Evolutionary conservation across 768 basidiomycete genomes (phyloP), one percentile per base, ranked within the genome.

Genomic region (Gymnopilus dilepis): DNA sequence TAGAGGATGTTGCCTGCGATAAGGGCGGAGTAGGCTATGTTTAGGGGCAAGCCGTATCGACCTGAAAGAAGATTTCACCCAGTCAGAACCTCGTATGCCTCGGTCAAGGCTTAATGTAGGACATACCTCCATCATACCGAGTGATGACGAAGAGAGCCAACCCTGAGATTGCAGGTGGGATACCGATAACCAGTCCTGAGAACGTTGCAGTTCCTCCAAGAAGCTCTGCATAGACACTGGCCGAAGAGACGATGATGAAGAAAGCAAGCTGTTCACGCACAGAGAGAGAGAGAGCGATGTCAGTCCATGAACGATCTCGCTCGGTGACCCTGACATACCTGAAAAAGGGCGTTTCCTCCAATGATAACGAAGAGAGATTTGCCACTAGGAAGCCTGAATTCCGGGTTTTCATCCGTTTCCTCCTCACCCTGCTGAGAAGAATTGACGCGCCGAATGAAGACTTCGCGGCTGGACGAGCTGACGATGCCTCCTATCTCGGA

Each of bases 141-240:
- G 82, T 80, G 55, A 90, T 72, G 3, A 86, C 86, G 17, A 89
- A 68, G 13, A 91, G 77, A 1, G 80, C 72, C 0, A 91, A 62
- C 0, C 86, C 88, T 31, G 87, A 82, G 60, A 89, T 81, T 2
- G 84, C 73, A 9, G 85, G 84, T 9, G 88, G 90, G 60, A 91
- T 87, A 65, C 89, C 89, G 60, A 89, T 85, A 33, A 82, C 81
- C 6, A 91, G 67, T 54, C 89, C 88, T 34, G 88, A 86, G 69
- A 91, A 91, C 0, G 86, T 87, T n/a, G 86, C 77, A n/a, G 76
- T 82, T 17, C 89, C 89, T 22, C 88, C 88, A 6, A 90, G 76
- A 64, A 83, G 77, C 60, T 84, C 78, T 0, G 87, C 84, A 67
- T 91, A 90, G 53, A 78, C 77, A 66, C 83, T 85, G 1, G 87